Evolutionary conservation across 768 basidiomycete genomes (phyloP), one percentile per base, ranked within the genome.

Genomic region (Pulveroboletus sp.): DNA sequence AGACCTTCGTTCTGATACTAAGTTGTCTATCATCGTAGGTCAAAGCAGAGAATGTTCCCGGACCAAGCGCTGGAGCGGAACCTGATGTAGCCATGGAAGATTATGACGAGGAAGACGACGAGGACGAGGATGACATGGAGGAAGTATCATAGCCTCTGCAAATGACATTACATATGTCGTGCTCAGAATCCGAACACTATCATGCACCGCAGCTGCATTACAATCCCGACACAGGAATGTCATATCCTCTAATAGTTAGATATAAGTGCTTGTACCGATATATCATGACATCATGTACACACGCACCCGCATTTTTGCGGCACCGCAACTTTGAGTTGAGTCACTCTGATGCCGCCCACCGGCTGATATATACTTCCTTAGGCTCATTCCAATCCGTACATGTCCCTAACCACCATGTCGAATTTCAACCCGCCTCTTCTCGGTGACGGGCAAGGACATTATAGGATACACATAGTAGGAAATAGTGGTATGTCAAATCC

Each of bases 51-150:
- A 73, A 74, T 50, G 68, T 77, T 6, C 70, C 76, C 20, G 71
- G 69, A 6, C 60, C 73, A 2, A 72, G 70, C 55, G 55, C 65
- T 20, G 58, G 47, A 24, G 46, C 47, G 35, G 48, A 43, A 10
- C 59, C 49, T 13, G 63, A 69, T 33, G 45, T 66, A 3, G 32
- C 55, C n/a, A 65, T 67, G 65, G 62, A 80, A 72, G 79, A 65
- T 21, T 53, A 58, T 25, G 67, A 66, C 7, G 83, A 82, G 27
- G 76, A 71, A 7, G 75, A 80, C 1, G 80, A 81, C 0, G 81
- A 84, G 19, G 80, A 82, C 14, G 76, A 78, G 1, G 77, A 79
- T 17, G 79, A 80, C 3, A 87, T 87, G 84, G 86, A 87, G 62
- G 84, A 87, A 57, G 75, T 86, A 19, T 82, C 82, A 56, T 84